Conservation (phyloP, 208 protist genomes). For the Acanthamoeba royreba region DNA sequence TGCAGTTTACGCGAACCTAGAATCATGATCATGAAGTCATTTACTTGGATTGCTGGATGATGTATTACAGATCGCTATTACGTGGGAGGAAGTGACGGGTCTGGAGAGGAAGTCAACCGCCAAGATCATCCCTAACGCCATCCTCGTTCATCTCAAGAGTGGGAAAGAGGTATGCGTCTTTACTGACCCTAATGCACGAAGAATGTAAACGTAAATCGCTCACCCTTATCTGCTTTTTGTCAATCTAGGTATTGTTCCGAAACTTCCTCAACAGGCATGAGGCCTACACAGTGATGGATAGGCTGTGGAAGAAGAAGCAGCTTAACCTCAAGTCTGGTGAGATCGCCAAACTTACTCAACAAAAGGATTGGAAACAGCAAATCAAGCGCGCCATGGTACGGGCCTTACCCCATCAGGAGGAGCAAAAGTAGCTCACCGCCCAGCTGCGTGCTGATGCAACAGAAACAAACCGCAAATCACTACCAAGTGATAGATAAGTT, state of each 20-base stretch:
- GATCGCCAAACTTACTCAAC: not conserved
- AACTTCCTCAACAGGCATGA: constrained; percentile 8
- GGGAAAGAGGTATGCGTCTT: not conserved
- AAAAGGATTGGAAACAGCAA: not conserved
- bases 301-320: not conserved
- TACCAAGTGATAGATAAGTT: not conserved
- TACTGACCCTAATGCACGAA: not conserved
- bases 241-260: not conserved
- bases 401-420: too few relatives aligned
- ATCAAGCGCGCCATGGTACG: not conserved
- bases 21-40: not conserved
- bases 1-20: not conserved
- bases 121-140: not conserved
- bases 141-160: not conserved
- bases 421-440: too few relatives aligned
- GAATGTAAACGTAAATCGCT: not conserved
- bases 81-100: not conserved
- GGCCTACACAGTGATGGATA: not conserved
- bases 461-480: not conserved
- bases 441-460: too few relatives aligned
- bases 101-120: not conserved
- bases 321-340: not conserved
- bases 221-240: not conserved
- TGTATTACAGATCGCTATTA: not conserved
- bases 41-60: not conserved